These are phyloP conservation scores for Penstemon barbatus DNA, from an alignment of 257 asterid genomes.

Conservation along the genomic window DNA sequence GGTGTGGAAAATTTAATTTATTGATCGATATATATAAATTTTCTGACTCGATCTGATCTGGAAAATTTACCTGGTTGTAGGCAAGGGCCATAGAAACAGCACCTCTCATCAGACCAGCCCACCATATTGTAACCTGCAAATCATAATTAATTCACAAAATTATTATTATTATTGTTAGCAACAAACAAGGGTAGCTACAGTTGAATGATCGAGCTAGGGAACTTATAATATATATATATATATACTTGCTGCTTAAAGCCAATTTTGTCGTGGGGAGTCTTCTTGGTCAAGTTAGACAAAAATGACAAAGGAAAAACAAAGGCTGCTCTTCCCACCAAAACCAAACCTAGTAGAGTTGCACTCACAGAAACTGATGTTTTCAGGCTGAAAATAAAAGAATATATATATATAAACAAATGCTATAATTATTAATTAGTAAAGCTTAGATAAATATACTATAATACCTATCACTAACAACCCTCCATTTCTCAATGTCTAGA, in stretches of 20 bases:
- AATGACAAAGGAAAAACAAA: slow-evolving; percentile 92
- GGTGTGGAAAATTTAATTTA: too few species aligned
- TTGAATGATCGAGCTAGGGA: neutral
- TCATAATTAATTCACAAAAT: neutral
- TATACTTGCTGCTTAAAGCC: slow-evolving; percentile 77
- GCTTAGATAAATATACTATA: slow-evolving; percentile 9
- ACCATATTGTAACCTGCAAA: slow-evolving; percentile 83
- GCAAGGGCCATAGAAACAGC: slow-evolving; percentile 99
- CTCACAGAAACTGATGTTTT: slow-evolving; percentile 66
- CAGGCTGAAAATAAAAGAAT: slow-evolving; percentile 51
- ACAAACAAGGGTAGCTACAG: slow-evolving; percentile 7
- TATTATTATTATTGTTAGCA: neutral
- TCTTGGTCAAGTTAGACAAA: slow-evolving; percentile 85
- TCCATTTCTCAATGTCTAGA: slow-evolving; percentile 95
- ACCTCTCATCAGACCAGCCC: slow-evolving; percentile 99
- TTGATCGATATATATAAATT: too few species aligned
- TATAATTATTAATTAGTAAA: neutral
- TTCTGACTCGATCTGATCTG: too few species aligned
- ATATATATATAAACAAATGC: neutral
- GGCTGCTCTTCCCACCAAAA: slow-evolving; percentile 91
- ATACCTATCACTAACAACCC: slow-evolving; percentile 78
- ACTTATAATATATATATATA: too few species aligned
- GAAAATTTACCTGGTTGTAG: slow-evolving; percentile 76
- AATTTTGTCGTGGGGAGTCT: slow-evolving; percentile 57
- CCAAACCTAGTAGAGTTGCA: slow-evolving; percentile 80